phyloP scores from a whole-genome alignment of 257 asterid species.

The Ballota nigra region DNA sequence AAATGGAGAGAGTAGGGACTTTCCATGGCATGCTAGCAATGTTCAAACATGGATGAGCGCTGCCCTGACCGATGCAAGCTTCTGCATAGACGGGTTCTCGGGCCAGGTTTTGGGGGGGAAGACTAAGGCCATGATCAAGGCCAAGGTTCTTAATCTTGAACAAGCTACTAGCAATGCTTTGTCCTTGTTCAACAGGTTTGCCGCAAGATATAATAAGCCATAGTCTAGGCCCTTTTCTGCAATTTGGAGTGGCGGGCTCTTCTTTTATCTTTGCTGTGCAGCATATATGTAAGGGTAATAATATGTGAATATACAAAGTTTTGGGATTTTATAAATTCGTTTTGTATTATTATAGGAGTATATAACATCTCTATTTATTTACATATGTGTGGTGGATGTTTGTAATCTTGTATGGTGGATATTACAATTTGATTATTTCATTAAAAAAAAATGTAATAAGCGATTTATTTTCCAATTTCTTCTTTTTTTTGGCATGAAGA shows the following conservation, averaged over 20 bases:
- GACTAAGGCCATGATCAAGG: slow-evolving; percentile 43
- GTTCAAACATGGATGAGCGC: slow-evolving; percentile 60
- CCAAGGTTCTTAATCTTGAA: slow-evolving; percentile 55
- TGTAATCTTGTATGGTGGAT: background rate
- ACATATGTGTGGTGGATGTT: background rate
- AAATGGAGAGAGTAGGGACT: slow-evolving; percentile 25
- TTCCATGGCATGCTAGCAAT: slow-evolving; percentile 62
- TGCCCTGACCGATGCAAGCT: slow-evolving; percentile 48
- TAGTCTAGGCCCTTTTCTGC: slow-evolving; percentile 5
- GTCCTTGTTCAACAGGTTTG: slow-evolving; percentile 54
- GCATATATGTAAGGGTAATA: background rate
- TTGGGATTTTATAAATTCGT: background rate
- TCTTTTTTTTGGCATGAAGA: background rate
- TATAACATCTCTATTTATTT: background rate
- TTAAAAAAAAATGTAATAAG: background rate
- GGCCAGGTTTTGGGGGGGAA: slow-evolving; percentile 45
- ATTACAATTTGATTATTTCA: background rate
- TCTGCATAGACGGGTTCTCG: slow-evolving; percentile 53
- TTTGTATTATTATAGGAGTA: no score
- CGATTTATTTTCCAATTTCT: background rate
- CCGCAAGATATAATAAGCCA: slow-evolving; percentile 33
- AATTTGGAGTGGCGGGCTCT: background rate
- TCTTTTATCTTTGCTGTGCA: background rate
- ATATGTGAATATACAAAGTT: slow-evolving; percentile 21
- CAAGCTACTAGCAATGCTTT: slow-evolving; percentile 56